Evolutionary conservation across 306 rosid species (phyloP).

Genomic region (Cicer bijugum): DNA sequence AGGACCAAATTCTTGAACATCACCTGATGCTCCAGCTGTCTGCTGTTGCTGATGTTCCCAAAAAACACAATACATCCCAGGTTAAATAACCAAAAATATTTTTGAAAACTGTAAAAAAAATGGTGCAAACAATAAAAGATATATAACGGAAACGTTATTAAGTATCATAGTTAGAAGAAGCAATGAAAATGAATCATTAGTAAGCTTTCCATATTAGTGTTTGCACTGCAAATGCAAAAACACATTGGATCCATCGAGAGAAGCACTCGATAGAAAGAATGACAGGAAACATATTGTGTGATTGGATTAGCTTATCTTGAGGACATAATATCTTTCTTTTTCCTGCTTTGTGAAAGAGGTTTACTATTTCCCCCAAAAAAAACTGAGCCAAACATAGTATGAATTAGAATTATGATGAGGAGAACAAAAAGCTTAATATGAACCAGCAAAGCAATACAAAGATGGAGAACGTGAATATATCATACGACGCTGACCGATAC

Average conservation of each 20-base stretch:
- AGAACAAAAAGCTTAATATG: constrained; percentile 29
- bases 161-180: constrained; percentile 35
- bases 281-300: background rate
- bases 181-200: constrained; percentile 34
- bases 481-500: constrained; percentile 22
- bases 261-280: constrained; percentile 14
- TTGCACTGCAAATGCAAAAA: constrained; percentile 33
- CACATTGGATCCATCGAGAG: constrained; percentile 22
- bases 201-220: constrained; percentile 33
- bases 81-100: constrained; percentile 35
- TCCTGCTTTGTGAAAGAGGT: background rate
- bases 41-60: constrained; percentile 68
- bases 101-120: constrained; percentile 18
- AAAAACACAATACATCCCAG: constrained; percentile 44
- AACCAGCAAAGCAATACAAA: constrained; percentile 37
- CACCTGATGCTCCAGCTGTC: constrained; percentile 68
- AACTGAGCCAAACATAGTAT: constrained; percentile 10
- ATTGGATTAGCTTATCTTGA: constrained; percentile 6
- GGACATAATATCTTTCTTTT: constrained; percentile 2
- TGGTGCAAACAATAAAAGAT: constrained; percentile 26
- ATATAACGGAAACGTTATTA: constrained; percentile 19
- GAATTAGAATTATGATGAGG: constrained; percentile 30
- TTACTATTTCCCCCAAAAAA: background rate
- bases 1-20: constrained; percentile 64
- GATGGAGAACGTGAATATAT: constrained; percentile 22